A percentile compares a stretch with the other conserved stretches of the same genome.
phyloP scores from a whole-genome alignment of 1,139 yeast genomes.

The Protomyces lactucae-debilis region DNA sequence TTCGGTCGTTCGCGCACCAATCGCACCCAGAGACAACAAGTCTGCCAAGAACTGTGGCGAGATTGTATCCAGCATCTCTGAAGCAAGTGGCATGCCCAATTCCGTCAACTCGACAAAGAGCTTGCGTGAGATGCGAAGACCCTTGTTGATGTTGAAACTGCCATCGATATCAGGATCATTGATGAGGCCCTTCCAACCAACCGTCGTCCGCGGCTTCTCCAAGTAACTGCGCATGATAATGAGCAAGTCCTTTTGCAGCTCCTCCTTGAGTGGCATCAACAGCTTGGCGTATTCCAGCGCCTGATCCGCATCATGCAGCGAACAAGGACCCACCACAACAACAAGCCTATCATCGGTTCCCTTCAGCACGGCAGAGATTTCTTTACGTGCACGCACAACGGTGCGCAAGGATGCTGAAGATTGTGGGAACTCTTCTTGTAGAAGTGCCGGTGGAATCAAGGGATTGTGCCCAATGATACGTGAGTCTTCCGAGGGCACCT shows the following conservation, averaged over 20 bases:
- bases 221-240: slow-evolving; percentile 96
- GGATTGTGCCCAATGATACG: slow-evolving; percentile 84
- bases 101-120: slow-evolving; percentile 79
- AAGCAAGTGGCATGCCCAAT: slow-evolving; percentile 74
- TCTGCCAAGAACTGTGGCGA: slow-evolving; percentile 92
- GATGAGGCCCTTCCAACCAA: slow-evolving; percentile 96
- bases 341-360: slow-evolving; percentile 77
- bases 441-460: slow-evolving; percentile 84
- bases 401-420: slow-evolving; percentile 54
- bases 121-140: slow-evolving; percentile 80
- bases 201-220: slow-evolving; percentile 97
- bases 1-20: slow-evolving; percentile 97
- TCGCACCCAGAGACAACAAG: slow-evolving; percentile 87
- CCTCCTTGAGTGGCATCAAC: slow-evolving; percentile 56
- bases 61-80: slow-evolving; percentile 96
- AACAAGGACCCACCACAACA: slow-evolving; percentile 91
- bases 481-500: slow-evolving; percentile 25
- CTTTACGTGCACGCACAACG: slow-evolving; percentile 71
- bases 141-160: slow-evolving; percentile 90
- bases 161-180: slow-evolving; percentile 97
- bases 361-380: slow-evolving; percentile 61
- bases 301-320: slow-evolving; percentile 88
- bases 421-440: slow-evolving; percentile 83
- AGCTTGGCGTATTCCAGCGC: slow-evolving; percentile 81
- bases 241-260: slow-evolving; percentile 66